A percentile compares a stretch with the other conserved stretches of the same genome.
These are phyloP conservation scores for Apostasia shenzhenica DNA, from an alignment of 106 monocot genomes.

Conservation along the genomic window DNA sequence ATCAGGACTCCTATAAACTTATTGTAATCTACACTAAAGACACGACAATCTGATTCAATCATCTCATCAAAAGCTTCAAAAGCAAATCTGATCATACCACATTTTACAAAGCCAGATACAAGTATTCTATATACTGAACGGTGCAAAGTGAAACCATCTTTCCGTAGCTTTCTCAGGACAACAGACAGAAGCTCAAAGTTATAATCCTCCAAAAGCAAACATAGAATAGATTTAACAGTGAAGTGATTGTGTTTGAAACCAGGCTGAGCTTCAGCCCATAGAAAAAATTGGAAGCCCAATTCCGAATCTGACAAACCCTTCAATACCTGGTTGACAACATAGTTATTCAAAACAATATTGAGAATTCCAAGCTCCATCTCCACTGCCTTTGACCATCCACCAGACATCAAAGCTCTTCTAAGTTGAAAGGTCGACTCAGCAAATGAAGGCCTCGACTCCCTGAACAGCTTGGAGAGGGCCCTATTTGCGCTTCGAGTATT, in stretches of 20 bases:
- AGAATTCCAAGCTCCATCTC: constrained; percentile 47
- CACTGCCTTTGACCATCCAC: constrained; percentile 46
- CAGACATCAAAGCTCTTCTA: constrained; percentile 18
- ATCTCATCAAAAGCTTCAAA: constrained; percentile 63
- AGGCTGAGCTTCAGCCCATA: constrained; percentile 66
- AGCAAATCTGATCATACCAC: constrained; percentile 52
- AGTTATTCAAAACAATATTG: constrained; percentile 31
- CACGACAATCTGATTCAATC: constrained; percentile 58
- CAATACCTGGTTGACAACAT: constrained; percentile 63
- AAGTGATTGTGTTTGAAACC: constrained; percentile 62
- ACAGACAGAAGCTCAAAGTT: constrained; percentile 56
- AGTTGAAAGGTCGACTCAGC: constrained; percentile 19
- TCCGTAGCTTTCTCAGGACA: constrained; percentile 38
- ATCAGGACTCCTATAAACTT: constrained; percentile 79
- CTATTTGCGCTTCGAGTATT: constrained; percentile 1
- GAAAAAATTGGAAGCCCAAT: constrained; percentile 51
- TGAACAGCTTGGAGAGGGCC: constrained; percentile 24
- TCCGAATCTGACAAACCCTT: constrained; percentile 47
- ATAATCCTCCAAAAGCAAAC: constrained; percentile 43
- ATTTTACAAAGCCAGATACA: constrained; percentile 69
- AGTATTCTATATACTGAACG: constrained; percentile 66
- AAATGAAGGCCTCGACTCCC: constrained; percentile 5
- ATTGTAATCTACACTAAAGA: constrained; percentile 82
- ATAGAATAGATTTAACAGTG: constrained; percentile 45
- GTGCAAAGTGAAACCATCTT: constrained; percentile 41